Evolutionary conservation across 176 grass and related monocot genomes (phyloP).

Genomic region (Paspalum notatum): DNA sequence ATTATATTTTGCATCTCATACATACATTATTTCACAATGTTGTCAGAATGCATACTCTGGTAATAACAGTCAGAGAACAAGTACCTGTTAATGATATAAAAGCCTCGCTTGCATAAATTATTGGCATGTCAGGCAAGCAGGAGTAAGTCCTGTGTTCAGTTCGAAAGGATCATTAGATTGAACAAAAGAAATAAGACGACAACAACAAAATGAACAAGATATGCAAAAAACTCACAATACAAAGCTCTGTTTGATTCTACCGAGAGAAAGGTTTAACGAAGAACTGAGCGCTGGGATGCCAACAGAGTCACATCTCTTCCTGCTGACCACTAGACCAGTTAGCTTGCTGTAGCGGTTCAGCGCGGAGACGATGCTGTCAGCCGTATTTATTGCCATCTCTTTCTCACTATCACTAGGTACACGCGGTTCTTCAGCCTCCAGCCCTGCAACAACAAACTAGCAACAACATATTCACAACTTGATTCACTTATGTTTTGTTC

Average conservation of each 20-base stretch:
- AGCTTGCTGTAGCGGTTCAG: conserved; percentile 77
- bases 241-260: conserved; percentile 99
- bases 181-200: conserved; percentile 6
- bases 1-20: background rate
- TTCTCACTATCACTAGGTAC: conserved; percentile 66
- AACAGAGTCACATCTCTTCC: conserved; percentile 61
- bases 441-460: conserved; percentile 83
- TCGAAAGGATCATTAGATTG: conserved; percentile 27
- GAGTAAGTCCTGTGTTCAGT: conserved; percentile 73
- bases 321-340: conserved; percentile 76
- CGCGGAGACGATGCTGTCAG: conserved; percentile 64
- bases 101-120: conserved; percentile 88
- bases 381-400: conserved; percentile 63
- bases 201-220: conserved; percentile 39
- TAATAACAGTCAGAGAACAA: conserved; percentile 32
- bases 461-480: conserved; percentile 74
- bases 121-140: conserved; percentile 79
- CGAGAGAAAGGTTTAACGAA: conserved; percentile 80
- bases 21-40: background rate
- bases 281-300: conserved; percentile 75
- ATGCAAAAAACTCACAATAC: conserved; percentile 87
- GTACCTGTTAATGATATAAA: conserved; percentile 84
- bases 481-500: conserved; percentile 11
- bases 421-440: conserved; percentile 62
- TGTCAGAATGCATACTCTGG: conserved; percentile 12